Percentiles rank a stretch among this genome's conserved stretches.
Evolutionary conservation across 129 eudicot genomes (phyloP).

Genomic region (Saussurea involucrata): DNA sequence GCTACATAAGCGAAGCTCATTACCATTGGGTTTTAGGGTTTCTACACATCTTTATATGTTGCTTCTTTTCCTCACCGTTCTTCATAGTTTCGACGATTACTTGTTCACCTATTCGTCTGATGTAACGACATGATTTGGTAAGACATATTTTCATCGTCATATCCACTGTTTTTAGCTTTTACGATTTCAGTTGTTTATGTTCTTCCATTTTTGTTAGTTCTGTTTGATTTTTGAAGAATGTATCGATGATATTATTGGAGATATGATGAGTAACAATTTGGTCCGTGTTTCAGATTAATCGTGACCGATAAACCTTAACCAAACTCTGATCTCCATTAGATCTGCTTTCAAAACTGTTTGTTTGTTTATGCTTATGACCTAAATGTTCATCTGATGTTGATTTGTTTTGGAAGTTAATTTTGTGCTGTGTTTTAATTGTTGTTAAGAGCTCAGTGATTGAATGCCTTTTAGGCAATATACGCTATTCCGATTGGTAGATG

Average conservation of each 20-base stretch:
- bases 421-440: not conserved
- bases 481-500: conserved; percentile 56
- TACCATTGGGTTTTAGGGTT: conserved; percentile 1
- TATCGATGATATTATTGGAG: conserved; percentile 6
- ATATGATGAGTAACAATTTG: conserved; percentile 63
- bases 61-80: not conserved
- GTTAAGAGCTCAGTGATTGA: conserved; percentile 50
- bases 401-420: not conserved
- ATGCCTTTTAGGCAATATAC: conserved; percentile 69
- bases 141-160: no score
- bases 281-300: conserved; percentile 91
- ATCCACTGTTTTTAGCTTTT: no score
- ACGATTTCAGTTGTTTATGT: not conserved
- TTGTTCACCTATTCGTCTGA: not conserved
- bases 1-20: not conserved
- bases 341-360: not conserved
- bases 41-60: not conserved
- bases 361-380: not conserved
- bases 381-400: not conserved
- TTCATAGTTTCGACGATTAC: not conserved
- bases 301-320: conserved; percentile 60
- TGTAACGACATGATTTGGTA: not conserved
- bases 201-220: not conserved
- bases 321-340: conserved; percentile 52
- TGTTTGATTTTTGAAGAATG: not conserved